Evolutionary conservation across 768 basidiomycete species (phyloP).

Genomic region (Xerocomellus amylosporus): DNA sequence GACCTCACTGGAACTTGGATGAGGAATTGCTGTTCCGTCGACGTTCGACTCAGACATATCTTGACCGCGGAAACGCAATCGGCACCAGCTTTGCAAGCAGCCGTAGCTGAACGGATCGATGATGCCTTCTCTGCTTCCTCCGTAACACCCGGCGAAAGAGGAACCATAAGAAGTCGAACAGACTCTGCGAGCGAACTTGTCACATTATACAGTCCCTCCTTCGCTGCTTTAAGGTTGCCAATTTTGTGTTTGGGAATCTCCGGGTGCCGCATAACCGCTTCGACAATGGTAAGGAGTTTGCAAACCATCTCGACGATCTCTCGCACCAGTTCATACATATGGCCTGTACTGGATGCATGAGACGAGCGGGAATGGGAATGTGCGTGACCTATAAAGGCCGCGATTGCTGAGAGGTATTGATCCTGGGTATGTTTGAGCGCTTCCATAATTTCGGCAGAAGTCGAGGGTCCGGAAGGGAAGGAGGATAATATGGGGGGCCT

Average conservation of each 20-base stretch:
- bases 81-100: conserved; percentile 80
- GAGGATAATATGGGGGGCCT: conserved; percentile 43
- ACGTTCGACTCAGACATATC: conserved; percentile 67
- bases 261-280: conserved; percentile 78
- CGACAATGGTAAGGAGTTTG: conserved; percentile 87
- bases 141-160: conserved; percentile 43
- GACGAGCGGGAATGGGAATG: conserved; percentile 88
- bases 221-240: conserved; percentile 62
- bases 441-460: conserved; percentile 65
- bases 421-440: conserved; percentile 84
- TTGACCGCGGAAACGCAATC: conserved; percentile 88
- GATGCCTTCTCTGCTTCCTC: conserved; percentile 83
- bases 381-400: conserved; percentile 96
- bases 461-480: conserved; percentile 74
- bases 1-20: conserved; percentile 57
- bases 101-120: conserved; percentile 82
- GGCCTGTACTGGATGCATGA: conserved; percentile 90
- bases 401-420: conserved; percentile 87
- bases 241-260: conserved; percentile 64
- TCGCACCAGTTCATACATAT: conserved; percentile 91
- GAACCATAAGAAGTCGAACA: conserved; percentile 70
- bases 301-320: conserved; percentile 94
- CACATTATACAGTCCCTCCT: conserved; percentile 79
- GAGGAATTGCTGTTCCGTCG: conserved; percentile 61
- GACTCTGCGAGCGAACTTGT: conserved; percentile 87